phyloP scores from a whole-genome alignment of 495 filamentous ascomycete genomes.

The Parathielavia appendiculata region DNA sequence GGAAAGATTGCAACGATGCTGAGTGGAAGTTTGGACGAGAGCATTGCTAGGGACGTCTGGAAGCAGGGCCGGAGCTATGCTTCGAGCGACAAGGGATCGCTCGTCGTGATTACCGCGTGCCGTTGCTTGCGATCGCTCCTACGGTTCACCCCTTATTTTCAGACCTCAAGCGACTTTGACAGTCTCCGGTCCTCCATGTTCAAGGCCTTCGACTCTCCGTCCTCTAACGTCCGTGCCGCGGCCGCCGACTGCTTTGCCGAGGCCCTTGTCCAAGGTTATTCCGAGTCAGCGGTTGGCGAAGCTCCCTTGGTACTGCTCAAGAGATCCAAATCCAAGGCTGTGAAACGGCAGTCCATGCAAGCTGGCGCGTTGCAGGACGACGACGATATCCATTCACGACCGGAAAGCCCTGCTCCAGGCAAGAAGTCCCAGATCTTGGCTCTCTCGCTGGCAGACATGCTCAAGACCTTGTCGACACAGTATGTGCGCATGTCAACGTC shows the following conservation, averaged over 20 bases:
- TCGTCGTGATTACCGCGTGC: slow-evolving; percentile 76
- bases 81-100: slow-evolving; percentile 70
- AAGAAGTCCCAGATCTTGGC: slow-evolving; percentile 67
- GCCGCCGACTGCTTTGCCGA: slow-evolving; percentile 82
- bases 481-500: slow-evolving; percentile 77
- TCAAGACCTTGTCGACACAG: slow-evolving; percentile 74
- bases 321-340: slow-evolving; percentile 65
- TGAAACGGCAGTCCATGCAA: slow-evolving; percentile 60
- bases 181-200: slow-evolving; percentile 71
- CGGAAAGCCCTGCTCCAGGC: slow-evolving; percentile 63
- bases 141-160: slow-evolving; percentile 69
- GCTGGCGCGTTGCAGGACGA: slow-evolving; percentile 52
- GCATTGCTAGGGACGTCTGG: slow-evolving; percentile 83
- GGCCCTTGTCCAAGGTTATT: slow-evolving; percentile 72
- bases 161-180: slow-evolving; percentile 89
- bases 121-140: slow-evolving; percentile 72
- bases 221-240: slow-evolving; percentile 68
- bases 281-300: slow-evolving; percentile 52
- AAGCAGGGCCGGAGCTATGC: slow-evolving; percentile 79
- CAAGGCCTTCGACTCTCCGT: slow-evolving; percentile 77
- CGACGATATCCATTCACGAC: slow-evolving; percentile 68
- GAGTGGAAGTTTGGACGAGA: slow-evolving; percentile 72
- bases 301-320: slow-evolving; percentile 57
- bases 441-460: slow-evolving; percentile 71
- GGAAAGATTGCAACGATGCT: slow-evolving; percentile 72